Conservation (phyloP, 352 stramenopile genomes). For the Pythium aquatile region DNA sequence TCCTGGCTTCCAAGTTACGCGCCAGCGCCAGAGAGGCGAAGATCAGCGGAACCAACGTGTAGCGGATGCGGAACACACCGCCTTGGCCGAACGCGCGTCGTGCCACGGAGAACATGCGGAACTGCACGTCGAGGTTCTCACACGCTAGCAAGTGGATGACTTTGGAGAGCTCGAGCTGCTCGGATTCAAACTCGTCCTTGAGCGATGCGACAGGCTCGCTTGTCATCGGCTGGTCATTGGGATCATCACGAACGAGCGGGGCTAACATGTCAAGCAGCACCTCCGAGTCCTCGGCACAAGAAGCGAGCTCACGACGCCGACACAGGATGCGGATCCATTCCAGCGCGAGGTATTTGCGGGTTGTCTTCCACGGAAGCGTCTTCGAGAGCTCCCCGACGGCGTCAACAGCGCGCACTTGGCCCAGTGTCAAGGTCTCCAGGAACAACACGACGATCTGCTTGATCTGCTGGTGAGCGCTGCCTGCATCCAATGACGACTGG, state of each 20-base stretch:
- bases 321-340: conserved; percentile 50
- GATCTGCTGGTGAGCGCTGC: conserved; percentile 9
- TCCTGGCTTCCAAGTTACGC: conserved; percentile 33
- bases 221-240: conserved; percentile 32
- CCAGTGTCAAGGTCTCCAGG: conserved; percentile 32
- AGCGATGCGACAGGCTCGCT: conserved; percentile 21
- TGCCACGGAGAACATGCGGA: conserved; percentile 58
- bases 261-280: conserved; percentile 78
- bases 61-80: conserved; percentile 85
- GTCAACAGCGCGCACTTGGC: conserved; percentile 40
- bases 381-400: conserved; percentile 37
- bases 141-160: conserved; percentile 92
- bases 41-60: conserved; percentile 93
- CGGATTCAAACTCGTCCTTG: conserved; percentile 67
- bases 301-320: conserved; percentile 31
- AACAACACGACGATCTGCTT: conserved; percentile 21
- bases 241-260: conserved; percentile 89
- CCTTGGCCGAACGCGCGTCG: conserved; percentile 81
- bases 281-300: conserved; percentile 40
- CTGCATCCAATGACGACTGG: conserved; percentile 3
- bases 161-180: conserved; percentile 92
- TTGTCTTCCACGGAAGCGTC: conserved; percentile 51
- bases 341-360: conserved; percentile 52
- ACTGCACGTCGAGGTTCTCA: conserved; percentile 59
- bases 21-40: conserved; percentile 89